phyloP scores from a whole-genome alignment of 2,329 filamentous ascomycete species.

The Aspergillus thermomutatus region DNA sequence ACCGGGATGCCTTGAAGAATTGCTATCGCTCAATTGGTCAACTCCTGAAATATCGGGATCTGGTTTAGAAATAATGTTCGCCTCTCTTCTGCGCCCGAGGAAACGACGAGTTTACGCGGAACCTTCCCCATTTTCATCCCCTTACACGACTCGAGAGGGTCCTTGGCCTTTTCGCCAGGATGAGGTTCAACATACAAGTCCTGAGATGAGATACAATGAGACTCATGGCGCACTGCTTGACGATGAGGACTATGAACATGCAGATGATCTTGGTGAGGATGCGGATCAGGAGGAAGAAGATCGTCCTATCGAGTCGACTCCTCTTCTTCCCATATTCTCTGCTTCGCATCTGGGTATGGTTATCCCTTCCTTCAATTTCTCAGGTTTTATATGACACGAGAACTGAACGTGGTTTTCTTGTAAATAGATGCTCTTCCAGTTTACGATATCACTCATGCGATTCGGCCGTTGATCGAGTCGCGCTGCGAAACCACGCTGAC shows the following conservation, averaged over 20 bases:
- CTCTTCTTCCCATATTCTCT: conserved; percentile 74
- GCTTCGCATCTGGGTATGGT: conserved; percentile 68
- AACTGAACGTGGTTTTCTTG: background rate
- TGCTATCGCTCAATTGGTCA: background rate
- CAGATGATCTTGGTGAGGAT: conserved; percentile 36
- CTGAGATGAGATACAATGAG: conserved; percentile 16
- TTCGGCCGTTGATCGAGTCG: conserved; percentile 77
- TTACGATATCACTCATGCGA: conserved; percentile 85
- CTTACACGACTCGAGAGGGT: conserved; percentile 21
- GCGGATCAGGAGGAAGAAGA: conserved; percentile 44
- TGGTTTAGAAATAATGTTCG: conserved; percentile 22
- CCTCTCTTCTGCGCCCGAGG: conserved; percentile 30
- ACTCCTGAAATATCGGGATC: background rate
- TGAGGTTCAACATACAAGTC: conserved; percentile 3
- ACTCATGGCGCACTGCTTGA: conserved; percentile 19
- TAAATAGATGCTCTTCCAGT: conserved; percentile 74
- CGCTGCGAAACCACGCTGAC: conserved; percentile 88
- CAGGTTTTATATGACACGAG: background rate
- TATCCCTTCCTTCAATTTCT: background rate
- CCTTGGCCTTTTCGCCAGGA: conserved; percentile 17
- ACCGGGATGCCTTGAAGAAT: background rate
- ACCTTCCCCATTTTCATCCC: conserved; percentile 28
- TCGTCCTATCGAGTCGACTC: conserved; percentile 45
- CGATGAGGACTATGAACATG: conserved; percentile 37
- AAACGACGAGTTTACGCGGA: conserved; percentile 24